Percentiles rank a stretch among this genome's conserved stretches.
phyloP scores from a whole-genome alignment of 2,329 filamentous ascomycete genomes.

The Colletotrichum sp. region DNA sequence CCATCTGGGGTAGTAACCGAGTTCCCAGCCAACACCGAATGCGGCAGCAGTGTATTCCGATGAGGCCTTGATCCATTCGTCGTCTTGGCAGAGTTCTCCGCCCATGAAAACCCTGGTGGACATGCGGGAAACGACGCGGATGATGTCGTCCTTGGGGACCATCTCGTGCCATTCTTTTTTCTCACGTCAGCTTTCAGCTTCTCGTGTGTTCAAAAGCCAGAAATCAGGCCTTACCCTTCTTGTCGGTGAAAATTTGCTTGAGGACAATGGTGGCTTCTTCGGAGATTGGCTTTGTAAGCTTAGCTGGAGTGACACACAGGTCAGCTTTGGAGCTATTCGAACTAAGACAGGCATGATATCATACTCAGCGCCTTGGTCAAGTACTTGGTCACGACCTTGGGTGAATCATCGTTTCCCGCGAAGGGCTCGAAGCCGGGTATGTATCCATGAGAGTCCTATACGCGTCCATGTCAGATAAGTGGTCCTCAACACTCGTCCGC shows the following conservation, averaged over 20 bases:
- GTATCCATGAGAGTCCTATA: background rate
- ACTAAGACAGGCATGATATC: background rate
- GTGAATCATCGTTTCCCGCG: background rate
- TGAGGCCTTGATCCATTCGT: conserved; percentile 20
- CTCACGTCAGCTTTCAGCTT: background rate
- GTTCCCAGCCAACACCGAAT: background rate
- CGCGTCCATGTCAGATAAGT: background rate
- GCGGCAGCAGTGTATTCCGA: conserved; percentile 2
- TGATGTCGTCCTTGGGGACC: background rate
- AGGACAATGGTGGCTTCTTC: background rate
- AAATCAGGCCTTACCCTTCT: background rate
- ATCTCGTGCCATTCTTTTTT: conserved; percentile 20
- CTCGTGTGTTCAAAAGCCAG: accelerated
- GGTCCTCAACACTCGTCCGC: background rate
- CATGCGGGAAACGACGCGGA: conserved; percentile 19
- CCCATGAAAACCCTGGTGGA: conserved; percentile 25
- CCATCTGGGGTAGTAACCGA: conserved; percentile 20
- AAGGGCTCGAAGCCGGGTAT: conserved; percentile 6
- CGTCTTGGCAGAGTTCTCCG: conserved; percentile 1
- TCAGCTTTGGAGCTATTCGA: no score
- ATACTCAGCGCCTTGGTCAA: conserved; percentile 2
- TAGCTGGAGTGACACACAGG: background rate
- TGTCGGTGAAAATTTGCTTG: background rate
- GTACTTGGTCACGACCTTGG: background rate
- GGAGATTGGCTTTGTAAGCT: conserved; percentile 8